Conservation (phyloP, 495 filamentous ascomycete species). For the Xylaria telfairii region DNA sequence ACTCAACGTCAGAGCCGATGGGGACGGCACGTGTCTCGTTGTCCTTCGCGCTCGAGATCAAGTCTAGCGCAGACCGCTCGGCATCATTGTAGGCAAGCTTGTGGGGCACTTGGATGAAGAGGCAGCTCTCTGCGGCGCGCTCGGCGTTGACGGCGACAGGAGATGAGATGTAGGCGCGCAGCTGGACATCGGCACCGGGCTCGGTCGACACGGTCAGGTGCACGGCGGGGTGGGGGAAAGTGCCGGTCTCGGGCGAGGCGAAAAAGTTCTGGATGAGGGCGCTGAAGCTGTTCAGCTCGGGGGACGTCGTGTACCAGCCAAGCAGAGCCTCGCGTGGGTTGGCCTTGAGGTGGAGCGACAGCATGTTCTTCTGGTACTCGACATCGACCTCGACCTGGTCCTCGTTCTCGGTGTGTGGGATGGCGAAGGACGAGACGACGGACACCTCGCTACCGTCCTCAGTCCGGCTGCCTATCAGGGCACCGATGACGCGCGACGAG, state of each 20-base stretch:
- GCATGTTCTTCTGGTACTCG: constrained; percentile 99
- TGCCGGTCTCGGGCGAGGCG: constrained; percentile 93
- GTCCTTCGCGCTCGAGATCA: constrained; percentile 82
- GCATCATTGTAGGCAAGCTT: constrained; percentile 84
- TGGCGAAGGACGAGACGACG: constrained; percentile 94
- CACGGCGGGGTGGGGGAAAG: constrained; percentile 93
- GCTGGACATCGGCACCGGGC: constrained; percentile 81
- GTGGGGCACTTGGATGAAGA: constrained; percentile 95
- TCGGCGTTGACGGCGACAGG: constrained; percentile 95
- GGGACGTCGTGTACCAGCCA: constrained; percentile 97
- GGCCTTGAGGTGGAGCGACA: constrained; percentile 88
- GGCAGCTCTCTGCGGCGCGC: constrained; percentile 89
- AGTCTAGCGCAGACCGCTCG: constrained; percentile 89
- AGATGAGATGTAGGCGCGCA: constrained; percentile 89
- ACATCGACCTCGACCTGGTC: constrained; percentile 99
- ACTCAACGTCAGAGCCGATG: constrained; percentile 85
- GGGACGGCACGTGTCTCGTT: constrained; percentile 71
- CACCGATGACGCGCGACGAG: constrained; percentile 94
- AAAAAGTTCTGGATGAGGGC: constrained; percentile 99
- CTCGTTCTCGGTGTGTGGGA: constrained; percentile 95
- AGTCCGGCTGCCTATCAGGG: constrained; percentile 85
- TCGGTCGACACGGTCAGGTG: constrained; percentile 93
- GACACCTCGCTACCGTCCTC: constrained; percentile 97
- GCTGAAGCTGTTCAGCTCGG: constrained; percentile 95
- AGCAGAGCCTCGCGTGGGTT: constrained; percentile 93